Evolutionary conservation across 169 alveolate species (phyloP).

Genomic region (Plasmodium adleri): DNA sequence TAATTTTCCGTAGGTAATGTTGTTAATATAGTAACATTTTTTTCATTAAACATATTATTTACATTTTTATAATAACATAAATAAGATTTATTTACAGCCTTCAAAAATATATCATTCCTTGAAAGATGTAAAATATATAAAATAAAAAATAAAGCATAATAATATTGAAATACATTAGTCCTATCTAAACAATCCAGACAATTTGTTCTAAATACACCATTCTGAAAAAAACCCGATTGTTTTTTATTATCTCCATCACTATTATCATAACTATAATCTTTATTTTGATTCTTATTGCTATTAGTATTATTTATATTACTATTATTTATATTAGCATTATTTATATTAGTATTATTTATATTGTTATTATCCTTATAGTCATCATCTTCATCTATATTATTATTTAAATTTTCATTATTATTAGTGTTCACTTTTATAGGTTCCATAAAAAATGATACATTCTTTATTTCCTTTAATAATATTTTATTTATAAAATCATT

Average conservation of each 20-base stretch:
- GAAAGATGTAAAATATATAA: conserved; percentile 47
- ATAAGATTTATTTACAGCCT: conserved; percentile 42
- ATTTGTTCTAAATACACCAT: conserved; percentile 96
- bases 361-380: no score
- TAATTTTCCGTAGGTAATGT: conserved; percentile 64
- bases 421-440: conserved; percentile 8
- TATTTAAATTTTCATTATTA: neutral
- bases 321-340: neutral
- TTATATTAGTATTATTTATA: neutral
- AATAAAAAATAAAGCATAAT: conserved; percentile 75
- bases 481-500: conserved; percentile 79
- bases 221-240: conserved; percentile 80
- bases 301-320: neutral
- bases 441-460: conserved; percentile 70
- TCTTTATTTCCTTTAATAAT: conserved; percentile 42
- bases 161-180: conserved; percentile 95
- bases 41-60: conserved; percentile 35
- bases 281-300: neutral
- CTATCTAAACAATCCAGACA: conserved; percentile 99
- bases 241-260: neutral
- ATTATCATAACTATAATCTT: neutral
- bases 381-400: no score
- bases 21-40: conserved; percentile 30
- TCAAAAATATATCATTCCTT: conserved; percentile 47
- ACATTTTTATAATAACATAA: conserved; percentile 56